These are phyloP conservation scores for Cyclotella cryptica DNA, from an alignment of 108 stramenopile genomes.

Conservation along the genomic window DNA sequence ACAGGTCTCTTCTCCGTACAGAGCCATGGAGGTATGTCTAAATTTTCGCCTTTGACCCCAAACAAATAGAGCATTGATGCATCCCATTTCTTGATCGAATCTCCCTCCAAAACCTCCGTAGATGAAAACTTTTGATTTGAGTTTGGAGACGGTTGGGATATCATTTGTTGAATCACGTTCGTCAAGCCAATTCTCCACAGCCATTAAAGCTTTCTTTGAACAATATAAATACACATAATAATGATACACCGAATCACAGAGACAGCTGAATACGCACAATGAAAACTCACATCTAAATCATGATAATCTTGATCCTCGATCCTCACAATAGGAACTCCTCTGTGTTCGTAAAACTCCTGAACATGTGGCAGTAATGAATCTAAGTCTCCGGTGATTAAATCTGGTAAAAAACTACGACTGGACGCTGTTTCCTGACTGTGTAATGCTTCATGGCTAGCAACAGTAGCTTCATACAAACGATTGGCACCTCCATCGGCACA, in stretches of 20 bases:
- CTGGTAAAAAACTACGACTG: constrained; percentile 59
- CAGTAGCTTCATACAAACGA: constrained; percentile 79
- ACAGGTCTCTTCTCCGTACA: constrained; percentile 80
- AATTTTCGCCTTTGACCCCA: constrained; percentile 59
- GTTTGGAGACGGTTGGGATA: not conserved
- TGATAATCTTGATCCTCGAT: constrained; percentile 85
- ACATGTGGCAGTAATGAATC: constrained; percentile 86
- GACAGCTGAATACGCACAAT: not conserved
- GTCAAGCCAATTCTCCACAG: constrained; percentile 52
- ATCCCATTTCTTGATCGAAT: constrained; percentile 91
- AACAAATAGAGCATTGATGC: constrained; percentile 70
- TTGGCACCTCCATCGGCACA: constrained; percentile 98
- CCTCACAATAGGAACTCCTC: constrained; percentile 58
- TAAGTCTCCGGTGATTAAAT: constrained; percentile 92
- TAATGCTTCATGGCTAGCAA: not conserved
- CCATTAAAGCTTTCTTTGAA: constrained; percentile 51
- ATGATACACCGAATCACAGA: not conserved
- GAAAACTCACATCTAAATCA: constrained; percentile 85
- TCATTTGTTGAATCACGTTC: constrained; percentile 11
- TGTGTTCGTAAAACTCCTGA: constrained; percentile 63
- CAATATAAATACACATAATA: not conserved
- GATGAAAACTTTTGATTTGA: constrained; percentile 47
- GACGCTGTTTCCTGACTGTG: constrained; percentile 11
- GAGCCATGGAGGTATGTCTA: constrained; percentile 50
- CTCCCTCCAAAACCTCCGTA: constrained; percentile 91